Percentiles rank a stretch among this genome's conserved stretches.
Conservation (phyloP, 2,329 filamentous ascomycete species). For the Colletotrichum viniferum region DNA sequence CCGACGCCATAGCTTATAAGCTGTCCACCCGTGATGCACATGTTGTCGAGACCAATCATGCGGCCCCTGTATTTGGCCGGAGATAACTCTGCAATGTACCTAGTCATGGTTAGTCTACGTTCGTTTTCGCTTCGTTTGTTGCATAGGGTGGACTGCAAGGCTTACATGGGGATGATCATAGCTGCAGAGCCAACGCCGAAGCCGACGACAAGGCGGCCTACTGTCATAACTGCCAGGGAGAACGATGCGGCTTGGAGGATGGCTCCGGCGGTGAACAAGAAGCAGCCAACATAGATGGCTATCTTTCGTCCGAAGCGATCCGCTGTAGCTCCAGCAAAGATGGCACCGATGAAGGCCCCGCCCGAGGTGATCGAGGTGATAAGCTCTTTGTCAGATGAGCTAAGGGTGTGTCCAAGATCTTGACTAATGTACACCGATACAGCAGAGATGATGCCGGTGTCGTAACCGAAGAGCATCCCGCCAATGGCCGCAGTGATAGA, state of each 20-base stretch:
- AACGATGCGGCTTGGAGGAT: slow-evolving; percentile 24
- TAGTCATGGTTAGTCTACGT: not conserved
- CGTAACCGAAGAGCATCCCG: slow-evolving; percentile 41
- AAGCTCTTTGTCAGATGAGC: slow-evolving; percentile 51
- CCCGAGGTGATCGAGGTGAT: slow-evolving; percentile 56
- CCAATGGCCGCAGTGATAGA: not conserved
- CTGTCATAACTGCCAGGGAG: slow-evolving; percentile 22
- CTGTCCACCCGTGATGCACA: slow-evolving; percentile 46
- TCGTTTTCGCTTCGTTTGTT: not conserved
- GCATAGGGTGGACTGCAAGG: no score
- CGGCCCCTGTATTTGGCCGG: slow-evolving; percentile 53
- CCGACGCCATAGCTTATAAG: slow-evolving; percentile 45
- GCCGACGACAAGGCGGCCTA: slow-evolving; percentile 44
- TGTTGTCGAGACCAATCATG: slow-evolving; percentile 53
- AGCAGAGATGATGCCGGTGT: slow-evolving; percentile 49
- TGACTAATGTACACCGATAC: slow-evolving; percentile 43
- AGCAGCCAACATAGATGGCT: slow-evolving; percentile 43
- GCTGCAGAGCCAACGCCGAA: slow-evolving; percentile 52
- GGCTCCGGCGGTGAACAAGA: slow-evolving; percentile 26
- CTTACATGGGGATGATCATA: slow-evolving; percentile 44
- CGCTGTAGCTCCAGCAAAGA: slow-evolving; percentile 24
- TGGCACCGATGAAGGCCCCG: slow-evolving; percentile 29
- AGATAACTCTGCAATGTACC: slow-evolving; percentile 54
- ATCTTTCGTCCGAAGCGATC: slow-evolving; percentile 38
- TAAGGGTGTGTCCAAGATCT: slow-evolving; percentile 43